Conservation (phyloP, 2,329 filamentous ascomycete species). For the Xylariaceae sp. region DNA sequence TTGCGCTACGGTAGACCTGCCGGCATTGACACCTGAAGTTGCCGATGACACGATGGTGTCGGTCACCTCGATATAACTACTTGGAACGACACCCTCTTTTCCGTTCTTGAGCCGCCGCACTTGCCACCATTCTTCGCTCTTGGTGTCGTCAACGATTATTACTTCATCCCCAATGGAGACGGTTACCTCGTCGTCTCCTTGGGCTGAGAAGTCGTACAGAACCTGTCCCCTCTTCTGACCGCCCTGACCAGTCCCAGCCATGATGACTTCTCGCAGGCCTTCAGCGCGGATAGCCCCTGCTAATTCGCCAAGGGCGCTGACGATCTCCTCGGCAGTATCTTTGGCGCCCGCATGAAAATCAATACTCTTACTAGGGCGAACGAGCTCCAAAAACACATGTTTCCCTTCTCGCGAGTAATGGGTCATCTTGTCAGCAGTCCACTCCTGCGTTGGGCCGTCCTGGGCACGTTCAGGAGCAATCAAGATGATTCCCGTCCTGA, state of each 20-base stretch:
- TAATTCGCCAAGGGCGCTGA: conserved; percentile 83
- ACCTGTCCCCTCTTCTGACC: conserved; percentile 82
- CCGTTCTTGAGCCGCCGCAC: conserved; percentile 87
- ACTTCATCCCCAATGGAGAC: conserved; percentile 91
- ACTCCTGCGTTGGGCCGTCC: conserved; percentile 86
- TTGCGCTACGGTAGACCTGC: conserved; percentile 73
- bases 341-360: conserved; percentile 98
- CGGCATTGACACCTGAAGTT: conserved; percentile 53
- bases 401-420: conserved; percentile 98
- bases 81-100: conserved; percentile 93
- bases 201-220: conserved; percentile 94
- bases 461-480: conserved; percentile 83
- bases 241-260: conserved; percentile 69
- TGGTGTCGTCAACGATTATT: conserved; percentile 81
- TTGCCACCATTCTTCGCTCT: conserved; percentile 99
- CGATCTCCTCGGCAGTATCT: conserved; percentile 94
- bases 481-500: conserved; percentile 84
- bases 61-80: conserved; percentile 91
- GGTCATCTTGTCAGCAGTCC: conserved; percentile 93
- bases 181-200: conserved; percentile 94
- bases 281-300: conserved; percentile 84
- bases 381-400: conserved; percentile 93
- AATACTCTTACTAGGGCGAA: conserved; percentile 88
- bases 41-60: conserved; percentile 61
- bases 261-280: conserved; percentile 80